Evolutionary conservation across 192 early-diverging fungal genomes (phyloP).

Genomic region (Umbelopsis isabellina): DNA sequence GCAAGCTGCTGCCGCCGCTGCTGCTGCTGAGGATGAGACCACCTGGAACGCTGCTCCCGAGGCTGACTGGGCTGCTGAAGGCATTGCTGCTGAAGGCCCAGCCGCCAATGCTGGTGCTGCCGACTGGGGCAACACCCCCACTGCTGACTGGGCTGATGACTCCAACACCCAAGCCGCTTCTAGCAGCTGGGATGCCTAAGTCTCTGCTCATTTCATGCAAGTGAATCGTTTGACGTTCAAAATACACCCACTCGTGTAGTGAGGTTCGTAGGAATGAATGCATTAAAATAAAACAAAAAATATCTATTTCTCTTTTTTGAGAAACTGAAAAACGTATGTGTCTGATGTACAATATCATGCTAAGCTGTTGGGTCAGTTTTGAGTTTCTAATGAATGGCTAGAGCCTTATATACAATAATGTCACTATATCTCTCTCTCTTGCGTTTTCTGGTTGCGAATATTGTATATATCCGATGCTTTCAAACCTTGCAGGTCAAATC

Average conservation of each 20-base stretch:
- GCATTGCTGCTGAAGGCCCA: constrained; percentile 47
- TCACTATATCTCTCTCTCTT: constrained; percentile 19
- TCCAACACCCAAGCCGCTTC: constrained; percentile 27
- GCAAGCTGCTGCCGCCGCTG: constrained; percentile 59
- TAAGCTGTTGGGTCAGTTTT: too few relatives aligned
- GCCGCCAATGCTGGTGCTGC: constrained; percentile 47
- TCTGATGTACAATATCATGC: too few relatives aligned
- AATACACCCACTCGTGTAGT: not conserved
- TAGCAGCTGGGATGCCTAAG: constrained; percentile 41
- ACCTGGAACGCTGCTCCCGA: constrained; percentile 40
- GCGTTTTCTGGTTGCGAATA: constrained; percentile 19
- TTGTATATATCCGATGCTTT: constrained; percentile 35
- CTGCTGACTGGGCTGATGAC: constrained; percentile 44
- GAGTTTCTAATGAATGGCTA: too few relatives aligned
- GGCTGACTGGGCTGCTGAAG: constrained; percentile 71
- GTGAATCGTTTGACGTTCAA: constrained; percentile 1
- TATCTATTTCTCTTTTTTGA: too few relatives aligned
- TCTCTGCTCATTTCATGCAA: not conserved
- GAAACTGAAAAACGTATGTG: too few relatives aligned
- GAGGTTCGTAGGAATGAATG: not conserved
- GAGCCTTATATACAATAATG: constrained; percentile 6
- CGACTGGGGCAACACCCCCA: constrained; percentile 42
- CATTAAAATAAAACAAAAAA: not conserved
- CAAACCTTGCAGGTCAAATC: constrained; percentile 50
- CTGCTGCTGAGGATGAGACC: constrained; percentile 50